Evolutionary conservation across 2,329 filamentous ascomycete species (phyloP), one percentile per base, ranked within the genome.

Genomic region (Dichotomopilus funicola): DNA sequence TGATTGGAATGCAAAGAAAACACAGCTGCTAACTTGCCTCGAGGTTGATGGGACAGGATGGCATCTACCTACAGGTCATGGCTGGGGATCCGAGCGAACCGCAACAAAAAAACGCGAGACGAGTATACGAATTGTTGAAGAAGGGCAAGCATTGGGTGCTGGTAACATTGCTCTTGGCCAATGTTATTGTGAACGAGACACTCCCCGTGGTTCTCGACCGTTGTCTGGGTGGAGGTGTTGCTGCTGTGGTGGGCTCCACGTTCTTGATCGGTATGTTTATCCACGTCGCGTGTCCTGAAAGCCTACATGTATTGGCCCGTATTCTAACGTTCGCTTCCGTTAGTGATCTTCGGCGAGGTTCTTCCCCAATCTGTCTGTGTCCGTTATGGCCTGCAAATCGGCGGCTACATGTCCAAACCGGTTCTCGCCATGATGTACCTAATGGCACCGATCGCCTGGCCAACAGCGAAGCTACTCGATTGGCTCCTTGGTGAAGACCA

Each of bases 81-180:
- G 85, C 91, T 51, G 86, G 87, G 42, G 95, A 94, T 53, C 85
- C 88, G 46, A 86, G 89, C 71, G 90, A 87, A 54, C 78, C 85
- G n/a, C 92, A 97, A 73, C 86, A 86, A 66, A 89, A 85, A 67
- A 90, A 96, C 68, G 94, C 94, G 0, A 82, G 81, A 55, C 86
- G 83, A 61, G 94, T 99, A 9, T 79, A 94, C 63, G 79, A 83
- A 44, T 76, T 99, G 34, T 74, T 99, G 54, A 84, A 89, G 61
- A 87, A 82, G 65, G 94, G 94, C 65, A 99, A 99, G 71, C 94
- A 99, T 72, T 99, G 94, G 94, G 92, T 99, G 19, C 77, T 99
- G 55, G 94, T 99, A 53, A 97, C 94, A 2, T 75, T 99, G 33
- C 80, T 99, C 6, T 77, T 99, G 54, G 91, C 91, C 70, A 99